Evolutionary conservation across 768 basidiomycete genomes (phyloP).

Genomic region (Hygrophoropsis aurantiaca): DNA sequence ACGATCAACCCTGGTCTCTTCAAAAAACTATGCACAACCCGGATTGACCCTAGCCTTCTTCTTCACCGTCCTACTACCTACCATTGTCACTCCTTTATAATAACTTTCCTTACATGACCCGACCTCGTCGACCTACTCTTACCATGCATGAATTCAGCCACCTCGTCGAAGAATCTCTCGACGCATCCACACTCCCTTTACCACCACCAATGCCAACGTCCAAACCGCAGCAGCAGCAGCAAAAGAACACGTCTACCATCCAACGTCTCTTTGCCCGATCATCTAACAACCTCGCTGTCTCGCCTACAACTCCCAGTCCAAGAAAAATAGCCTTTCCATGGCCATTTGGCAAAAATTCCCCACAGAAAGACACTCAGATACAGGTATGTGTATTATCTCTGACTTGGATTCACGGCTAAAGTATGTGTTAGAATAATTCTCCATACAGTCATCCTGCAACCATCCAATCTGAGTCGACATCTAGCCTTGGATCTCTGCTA

Average conservation of each 20-base stretch:
- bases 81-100: too few species aligned
- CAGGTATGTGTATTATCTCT: constrained; percentile 27
- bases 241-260: constrained; percentile 23
- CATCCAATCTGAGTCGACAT: constrained; percentile 25
- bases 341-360: constrained; percentile 24
- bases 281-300: constrained; percentile 9
- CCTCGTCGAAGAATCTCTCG: constrained; percentile 33
- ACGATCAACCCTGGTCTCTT: too few species aligned
- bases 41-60: too few species aligned
- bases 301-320: constrained; percentile 9
- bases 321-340: constrained; percentile 25
- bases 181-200: constrained; percentile 20
- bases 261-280: constrained; percentile 31
- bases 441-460: too few species aligned
- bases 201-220: constrained; percentile 19
- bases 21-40: too few species aligned
- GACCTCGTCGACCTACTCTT: constrained; percentile 13
- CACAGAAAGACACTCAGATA: too few species aligned
- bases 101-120: too few species aligned
- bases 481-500: constrained; percentile 29
- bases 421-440: too few species aligned
- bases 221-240: constrained; percentile 6
- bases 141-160: constrained; percentile 32
- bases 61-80: too few species aligned
- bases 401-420: too few species aligned